phyloP scores from a whole-genome alignment of 495 filamentous ascomycete genomes.

The Halenospora varia region DNA sequence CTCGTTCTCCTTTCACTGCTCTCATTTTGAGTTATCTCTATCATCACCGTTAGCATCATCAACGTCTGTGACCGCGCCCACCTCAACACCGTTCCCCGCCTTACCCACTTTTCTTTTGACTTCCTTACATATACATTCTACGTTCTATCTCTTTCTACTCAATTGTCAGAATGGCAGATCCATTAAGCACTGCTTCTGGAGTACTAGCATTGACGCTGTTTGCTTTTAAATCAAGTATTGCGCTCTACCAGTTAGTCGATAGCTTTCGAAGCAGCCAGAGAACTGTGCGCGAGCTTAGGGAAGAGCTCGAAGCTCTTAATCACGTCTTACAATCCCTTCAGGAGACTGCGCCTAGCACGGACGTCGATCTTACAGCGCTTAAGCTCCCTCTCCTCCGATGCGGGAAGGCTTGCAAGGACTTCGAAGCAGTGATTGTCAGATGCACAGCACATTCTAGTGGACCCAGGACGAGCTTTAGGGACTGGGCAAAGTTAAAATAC shows the following conservation, averaged over 20 bases:
- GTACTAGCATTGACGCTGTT: conserved; percentile 23
- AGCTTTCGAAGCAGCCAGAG: conserved; percentile 37
- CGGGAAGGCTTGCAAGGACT: conserved; percentile 30
- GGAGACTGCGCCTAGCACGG: conserved; percentile 21
- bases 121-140: too few relatives aligned
- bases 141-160: not conserved
- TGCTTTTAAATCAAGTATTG: conserved; percentile 37
- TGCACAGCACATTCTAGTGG: conserved; percentile 23
- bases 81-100: too few relatives aligned
- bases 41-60: too few relatives aligned
- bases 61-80: too few relatives aligned
- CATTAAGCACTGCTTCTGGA: conserved; percentile 18
- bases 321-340: conserved; percentile 33
- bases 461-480: conserved; percentile 28
- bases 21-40: too few relatives aligned
- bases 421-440: conserved; percentile 24
- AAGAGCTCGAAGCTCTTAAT: conserved; percentile 36
- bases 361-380: conserved; percentile 20
- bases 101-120: too few relatives aligned
- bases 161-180: conserved; percentile 21
- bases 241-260: conserved; percentile 35
- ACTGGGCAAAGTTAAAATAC: conserved; percentile 32
- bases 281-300: conserved; percentile 35
- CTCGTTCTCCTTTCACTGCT: too few relatives aligned
- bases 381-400: conserved; percentile 28